These are phyloP conservation scores for Chaetomium sp. DNA, from an alignment of 2,329 filamentous ascomycete genomes.

Conservation along the genomic window DNA sequence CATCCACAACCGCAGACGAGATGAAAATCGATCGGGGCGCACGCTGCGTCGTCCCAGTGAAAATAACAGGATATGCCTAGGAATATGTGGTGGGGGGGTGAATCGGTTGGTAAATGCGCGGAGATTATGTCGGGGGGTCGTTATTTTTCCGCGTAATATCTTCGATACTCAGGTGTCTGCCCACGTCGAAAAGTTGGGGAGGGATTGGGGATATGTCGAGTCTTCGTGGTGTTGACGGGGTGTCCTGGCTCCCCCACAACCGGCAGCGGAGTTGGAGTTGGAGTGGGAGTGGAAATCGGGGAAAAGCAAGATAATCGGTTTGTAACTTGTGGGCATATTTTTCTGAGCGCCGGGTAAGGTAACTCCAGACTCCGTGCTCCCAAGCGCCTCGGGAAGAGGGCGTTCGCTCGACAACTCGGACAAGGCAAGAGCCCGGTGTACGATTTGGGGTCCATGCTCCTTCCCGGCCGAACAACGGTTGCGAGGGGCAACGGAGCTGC, in stretches of 20 bases:
- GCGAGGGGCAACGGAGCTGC: slow-evolving; percentile 19
- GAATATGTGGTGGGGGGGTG: too few relatives aligned
- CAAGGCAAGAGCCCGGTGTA: too few relatives aligned
- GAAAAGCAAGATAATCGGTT: background rate
- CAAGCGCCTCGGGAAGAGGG: background rate
- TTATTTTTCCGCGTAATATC: too few relatives aligned
- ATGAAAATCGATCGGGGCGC: background rate
- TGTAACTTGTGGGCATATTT: slow-evolving; percentile 12
- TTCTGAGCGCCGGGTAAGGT: background rate
- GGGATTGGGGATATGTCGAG: background rate
- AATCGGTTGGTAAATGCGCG: too few relatives aligned
- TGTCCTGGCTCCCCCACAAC: slow-evolving; percentile 16
- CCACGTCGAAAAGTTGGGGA: background rate
- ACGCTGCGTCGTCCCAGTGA: too few relatives aligned
- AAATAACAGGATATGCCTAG: too few relatives aligned
- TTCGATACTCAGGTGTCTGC: too few relatives aligned
- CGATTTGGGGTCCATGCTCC: slow-evolving; percentile 12
- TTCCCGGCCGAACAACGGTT: slow-evolving; percentile 12
- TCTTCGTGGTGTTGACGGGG: background rate
- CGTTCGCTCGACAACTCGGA: too few relatives aligned
- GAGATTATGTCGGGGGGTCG: too few relatives aligned
- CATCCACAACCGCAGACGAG: slow-evolving; percentile 10
- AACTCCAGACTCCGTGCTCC: background rate
- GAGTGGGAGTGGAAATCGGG: slow-evolving; percentile 5
- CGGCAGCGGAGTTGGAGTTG: background rate